Conservation (phyloP, 148 eudicot genomes). For the Rheum nobile region DNA sequence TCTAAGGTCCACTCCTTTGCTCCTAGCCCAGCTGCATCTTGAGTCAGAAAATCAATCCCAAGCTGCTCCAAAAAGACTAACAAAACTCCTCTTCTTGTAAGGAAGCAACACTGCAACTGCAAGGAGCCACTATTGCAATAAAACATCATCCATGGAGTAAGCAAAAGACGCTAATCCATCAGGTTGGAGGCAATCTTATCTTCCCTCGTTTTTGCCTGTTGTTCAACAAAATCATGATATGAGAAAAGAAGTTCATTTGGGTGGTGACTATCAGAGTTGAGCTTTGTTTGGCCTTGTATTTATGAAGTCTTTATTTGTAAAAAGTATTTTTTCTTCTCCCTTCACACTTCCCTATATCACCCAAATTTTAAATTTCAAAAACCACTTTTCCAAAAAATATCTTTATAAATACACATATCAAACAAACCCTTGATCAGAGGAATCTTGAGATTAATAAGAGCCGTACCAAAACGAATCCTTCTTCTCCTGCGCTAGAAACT, state of each 20-base stretch:
- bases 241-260: not conserved
- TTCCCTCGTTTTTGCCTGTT: slow-evolving; percentile 65
- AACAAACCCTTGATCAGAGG: no score
- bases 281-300: no score
- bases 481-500: slow-evolving; percentile 56
- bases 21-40: not conserved
- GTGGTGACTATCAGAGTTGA: not conserved
- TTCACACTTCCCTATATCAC: no score
- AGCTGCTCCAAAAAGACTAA: not conserved
- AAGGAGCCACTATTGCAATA: no score
- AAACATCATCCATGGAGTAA: not conserved
- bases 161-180: slow-evolving; percentile 10
- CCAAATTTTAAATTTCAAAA: no score
- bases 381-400: no score
- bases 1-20: not conserved
- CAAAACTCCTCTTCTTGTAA: not conserved
- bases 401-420: no score
- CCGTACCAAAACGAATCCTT: slow-evolving; percentile 59
- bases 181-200: slow-evolving; percentile 22
- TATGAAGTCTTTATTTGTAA: no score
- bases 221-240: not conserved
- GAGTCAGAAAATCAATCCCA: not conserved
- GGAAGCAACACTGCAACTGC: not conserved
- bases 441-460: not conserved
- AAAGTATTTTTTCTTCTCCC: no score